Conservation (phyloP, 208 protist genomes). For the Balamuthia mandrillaris region DNA sequence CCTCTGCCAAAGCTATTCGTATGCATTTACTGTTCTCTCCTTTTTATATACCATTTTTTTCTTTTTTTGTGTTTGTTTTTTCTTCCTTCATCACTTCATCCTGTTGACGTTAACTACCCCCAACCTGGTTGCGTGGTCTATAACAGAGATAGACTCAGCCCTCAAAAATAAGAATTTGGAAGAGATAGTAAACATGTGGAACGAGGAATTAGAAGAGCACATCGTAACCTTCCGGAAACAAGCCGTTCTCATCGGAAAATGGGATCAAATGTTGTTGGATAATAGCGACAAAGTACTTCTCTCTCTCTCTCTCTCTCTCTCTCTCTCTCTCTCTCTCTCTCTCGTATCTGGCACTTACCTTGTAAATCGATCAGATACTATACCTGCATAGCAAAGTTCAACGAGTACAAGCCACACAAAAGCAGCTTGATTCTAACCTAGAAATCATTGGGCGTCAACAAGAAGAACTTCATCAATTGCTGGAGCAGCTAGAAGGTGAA, state of each 20-base stretch:
- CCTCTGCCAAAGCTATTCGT: background rate
- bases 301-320: background rate
- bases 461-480: background rate
- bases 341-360: background rate
- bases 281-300: background rate
- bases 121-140: background rate
- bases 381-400: background rate
- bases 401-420: background rate
- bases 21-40: background rate
- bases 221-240: background rate
- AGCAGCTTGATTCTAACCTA: background rate
- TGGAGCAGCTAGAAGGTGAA: background rate
- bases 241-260: background rate
- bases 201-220: background rate
- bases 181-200: conserved; percentile 4
- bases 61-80: too few relatives aligned
- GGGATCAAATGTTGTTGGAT: background rate
- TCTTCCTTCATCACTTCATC: too few relatives aligned
- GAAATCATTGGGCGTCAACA: background rate
- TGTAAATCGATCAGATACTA: background rate
- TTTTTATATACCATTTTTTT: background rate
- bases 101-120: background rate
- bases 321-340: background rate
- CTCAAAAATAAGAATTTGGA: background rate
- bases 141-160: background rate